Evolutionary conservation across 192 early-diverging fungal genomes (phyloP).

Genomic region (Umbelopsis vinacea): DNA sequence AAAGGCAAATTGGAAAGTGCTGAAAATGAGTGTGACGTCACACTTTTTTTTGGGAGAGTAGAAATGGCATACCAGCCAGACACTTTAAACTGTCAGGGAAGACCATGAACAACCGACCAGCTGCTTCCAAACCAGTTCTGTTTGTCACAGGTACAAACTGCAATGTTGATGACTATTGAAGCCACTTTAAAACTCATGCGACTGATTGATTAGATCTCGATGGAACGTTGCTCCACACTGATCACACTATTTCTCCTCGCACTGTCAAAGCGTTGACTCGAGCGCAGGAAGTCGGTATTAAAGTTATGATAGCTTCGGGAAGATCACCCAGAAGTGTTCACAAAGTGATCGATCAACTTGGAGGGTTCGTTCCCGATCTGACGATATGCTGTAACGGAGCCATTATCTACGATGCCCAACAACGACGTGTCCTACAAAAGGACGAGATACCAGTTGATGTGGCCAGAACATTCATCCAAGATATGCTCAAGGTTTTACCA

Average conservation of each 20-base stretch:
- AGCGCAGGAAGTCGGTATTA: slow-evolving; percentile 35
- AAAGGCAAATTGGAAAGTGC: background rate
- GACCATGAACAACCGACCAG: background rate
- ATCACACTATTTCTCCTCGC: slow-evolving; percentile 39
- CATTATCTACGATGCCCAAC: slow-evolving; percentile 35
- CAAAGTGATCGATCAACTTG: slow-evolving; percentile 45
- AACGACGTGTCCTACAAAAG: slow-evolving; percentile 10
- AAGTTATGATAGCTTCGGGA: slow-evolving; percentile 49
- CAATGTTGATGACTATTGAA: too few species aligned
- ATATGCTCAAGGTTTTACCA: background rate
- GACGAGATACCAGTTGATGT: slow-evolving; percentile 13
- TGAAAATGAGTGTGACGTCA: background rate
- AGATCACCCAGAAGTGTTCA: slow-evolving; percentile 46
- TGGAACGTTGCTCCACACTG: slow-evolving; percentile 44
- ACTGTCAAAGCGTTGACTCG: slow-evolving; percentile 33
- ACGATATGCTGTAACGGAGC: slow-evolving; percentile 51
- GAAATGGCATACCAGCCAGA: too few species aligned
- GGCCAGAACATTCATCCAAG: slow-evolving; percentile 5
- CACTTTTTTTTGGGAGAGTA: too few species aligned
- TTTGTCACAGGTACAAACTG: slow-evolving; percentile 12
- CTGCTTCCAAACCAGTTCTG: slow-evolving; percentile 8
- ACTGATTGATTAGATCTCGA: slow-evolving; percentile 35
- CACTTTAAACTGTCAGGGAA: too few species aligned
- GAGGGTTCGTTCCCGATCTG: slow-evolving; percentile 43
- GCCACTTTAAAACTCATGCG: background rate